phyloP scores from a whole-genome alignment of 768 basidiomycete genomes.

The Paxillus ammoniavirescens region DNA sequence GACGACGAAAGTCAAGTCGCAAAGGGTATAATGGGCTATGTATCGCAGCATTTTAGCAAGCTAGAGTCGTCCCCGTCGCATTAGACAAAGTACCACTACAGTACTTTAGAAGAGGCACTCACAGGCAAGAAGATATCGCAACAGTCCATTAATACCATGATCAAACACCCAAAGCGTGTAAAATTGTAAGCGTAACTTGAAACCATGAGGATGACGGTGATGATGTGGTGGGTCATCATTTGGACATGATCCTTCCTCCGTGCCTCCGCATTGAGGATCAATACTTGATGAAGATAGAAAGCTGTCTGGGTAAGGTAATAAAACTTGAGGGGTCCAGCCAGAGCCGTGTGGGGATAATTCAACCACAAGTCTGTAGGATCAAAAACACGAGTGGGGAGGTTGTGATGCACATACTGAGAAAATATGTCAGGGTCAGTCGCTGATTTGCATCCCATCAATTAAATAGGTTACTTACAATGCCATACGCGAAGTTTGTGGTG shows the following conservation, averaged over 20 bases:
- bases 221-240: constrained; percentile 95
- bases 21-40: constrained; percentile 59
- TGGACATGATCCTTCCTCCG: constrained; percentile 90
- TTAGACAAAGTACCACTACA: neutral
- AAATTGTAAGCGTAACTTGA: constrained; percentile 80
- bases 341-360: constrained; percentile 77
- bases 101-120: constrained; percentile 31
- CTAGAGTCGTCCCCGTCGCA: constrained; percentile 37
- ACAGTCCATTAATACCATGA: constrained; percentile 92
- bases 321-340: constrained; percentile 82
- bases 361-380: constrained; percentile 70
- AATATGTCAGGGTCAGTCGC: constrained; percentile 5
- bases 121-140: constrained; percentile 93
- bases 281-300: constrained; percentile 89
- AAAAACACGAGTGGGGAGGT: constrained; percentile 64
- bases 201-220: constrained; percentile 78
- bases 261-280: constrained; percentile 92
- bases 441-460: constrained; percentile 6
- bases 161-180: constrained; percentile 85
- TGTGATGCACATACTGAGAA: constrained; percentile 73
- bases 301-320: constrained; percentile 86
- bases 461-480: constrained; percentile 63
- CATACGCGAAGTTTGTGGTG: constrained; percentile 68
- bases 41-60: constrained; percentile 94
- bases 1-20: constrained; percentile 72